These are phyloP conservation scores for Nothophoma quercina DNA, from an alignment of 2,329 filamentous ascomycete species.

Conservation along the genomic window DNA sequence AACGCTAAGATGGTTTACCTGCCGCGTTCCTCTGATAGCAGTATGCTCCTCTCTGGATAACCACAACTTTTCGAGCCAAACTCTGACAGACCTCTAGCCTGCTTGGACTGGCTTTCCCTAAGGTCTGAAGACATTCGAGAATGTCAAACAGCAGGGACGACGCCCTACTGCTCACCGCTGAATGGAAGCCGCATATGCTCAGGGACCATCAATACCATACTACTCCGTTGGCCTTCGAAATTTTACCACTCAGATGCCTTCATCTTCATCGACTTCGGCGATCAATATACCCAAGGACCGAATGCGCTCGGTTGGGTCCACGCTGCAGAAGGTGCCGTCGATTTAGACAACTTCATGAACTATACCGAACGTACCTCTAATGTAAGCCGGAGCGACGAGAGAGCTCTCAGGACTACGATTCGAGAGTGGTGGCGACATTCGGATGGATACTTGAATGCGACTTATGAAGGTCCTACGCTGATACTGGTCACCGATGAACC, in stretches of 20 bases:
- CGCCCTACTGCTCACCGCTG: constrained; percentile 29
- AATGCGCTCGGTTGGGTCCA: not conserved
- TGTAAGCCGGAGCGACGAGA: constrained; percentile 5
- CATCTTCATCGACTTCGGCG: constrained; percentile 14
- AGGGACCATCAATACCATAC: not conserved
- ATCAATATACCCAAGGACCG: not conserved
- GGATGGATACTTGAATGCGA: not conserved
- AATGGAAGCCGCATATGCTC: constrained; percentile 28
- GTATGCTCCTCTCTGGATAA: not conserved
- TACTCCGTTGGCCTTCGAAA: constrained; percentile 22
- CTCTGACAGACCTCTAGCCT: constrained; percentile 10
- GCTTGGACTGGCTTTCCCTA: too few relatives aligned
- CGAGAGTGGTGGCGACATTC: not conserved
- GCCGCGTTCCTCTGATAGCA: not conserved
- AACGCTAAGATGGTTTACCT: constrained; percentile 9
- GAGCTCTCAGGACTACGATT: constrained; percentile 1
- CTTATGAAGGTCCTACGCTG: constrained; percentile 22
- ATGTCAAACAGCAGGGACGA: constrained; percentile 23
- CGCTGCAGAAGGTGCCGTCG: not conserved
- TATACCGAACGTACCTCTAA: not conserved
- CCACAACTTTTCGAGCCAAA: too few relatives aligned
- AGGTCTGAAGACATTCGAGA: constrained; percentile 2
- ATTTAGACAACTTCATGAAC: not conserved
- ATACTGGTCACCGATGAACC: constrained; percentile 2
- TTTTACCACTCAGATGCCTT: constrained; percentile 20